Evolutionary conservation across 371 early-diverging fungal species (phyloP), one percentile per base, ranked within the genome.

Genomic region (Zychaea mexicana): DNA sequence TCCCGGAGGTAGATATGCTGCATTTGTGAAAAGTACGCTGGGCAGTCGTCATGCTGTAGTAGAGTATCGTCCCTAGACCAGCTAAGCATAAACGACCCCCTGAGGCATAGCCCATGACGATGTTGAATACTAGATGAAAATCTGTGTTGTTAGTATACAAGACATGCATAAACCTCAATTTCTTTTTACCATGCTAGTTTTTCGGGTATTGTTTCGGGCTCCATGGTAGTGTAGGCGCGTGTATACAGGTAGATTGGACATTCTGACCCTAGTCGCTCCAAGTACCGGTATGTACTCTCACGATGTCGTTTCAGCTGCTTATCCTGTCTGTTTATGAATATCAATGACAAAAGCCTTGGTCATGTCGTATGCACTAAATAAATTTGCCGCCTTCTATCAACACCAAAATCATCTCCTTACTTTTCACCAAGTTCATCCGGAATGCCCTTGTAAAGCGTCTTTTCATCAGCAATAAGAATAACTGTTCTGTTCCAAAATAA

Each of bases 281-380:
- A 15, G 27, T 24, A 39, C 19, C 26, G 93, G 93, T 91, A 80
- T 90, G 99, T 65, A 88, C 87, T 78, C 90, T 85, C 24, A 98
- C 99, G 17, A 78, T 89, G 68, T 89, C 90, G 80, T 87, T 96
- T 27, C 88, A 91, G 9, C 80, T 97, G 62, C 88, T 92, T 60
- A 90, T 96, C 64, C 62, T 93, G 57, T 98, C 94, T 74, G 93
- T 92, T 73, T 94, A 90, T 78, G n/a, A n/a, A n/a, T n/a, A 80
- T 97, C 55, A 91, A n/a, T n/a, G n/a, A n/a, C n/a, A n/a, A n/a
- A n/a, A n/a, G n/a, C n/a, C n/a, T n/a, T n/a, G n/a, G n/a, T n/a
- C n/a, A n/a, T n/a, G n/a, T n/a, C n/a, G n/a, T n/a, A n/a, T n/a
- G n/a, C n/a, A n/a, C n/a, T n/a, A n/a, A n/a, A n/a, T n/a, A n/a